Evolutionary conservation across 805 yeast species (phyloP), one percentile per base, ranked within the genome.

Genomic region (Tetrapisispora iriomotensis): DNA sequence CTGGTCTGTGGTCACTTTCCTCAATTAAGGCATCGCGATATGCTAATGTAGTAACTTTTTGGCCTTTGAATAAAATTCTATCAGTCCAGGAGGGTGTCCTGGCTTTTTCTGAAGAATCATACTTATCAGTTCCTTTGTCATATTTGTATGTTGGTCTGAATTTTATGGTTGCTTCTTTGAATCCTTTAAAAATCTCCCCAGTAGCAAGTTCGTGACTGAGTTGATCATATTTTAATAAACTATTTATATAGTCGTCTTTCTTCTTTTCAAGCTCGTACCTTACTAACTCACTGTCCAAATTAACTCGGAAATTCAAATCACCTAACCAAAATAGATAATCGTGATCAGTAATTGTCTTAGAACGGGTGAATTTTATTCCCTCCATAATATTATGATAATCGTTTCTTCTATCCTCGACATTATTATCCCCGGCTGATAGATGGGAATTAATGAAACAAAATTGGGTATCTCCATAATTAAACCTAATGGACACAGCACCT

Each of bases 41-140:
- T 40, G 75, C 75, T 43, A 77, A 53, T 35, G 85, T 90, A 28
- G 66, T 61, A 28, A 86, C 51, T 18, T 62, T 62, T 4, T 66
- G 57, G 29, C 92, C 86, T 44, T 71, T 67, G 49, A 70, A 79
- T 34, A 90, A 62, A 36, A 85, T 79, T 51, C 98, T 68, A 60
- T 90, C 98, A 0, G 97, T 90, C 96, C 97, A 90, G 0, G 96
- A 81, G 1, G 98, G 98, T 5, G 84, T 79, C 49, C 98, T 71
- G 45, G 81, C 90, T 56, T 90, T 90, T 50, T 90, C 98, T 8
- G 94, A 81, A 1, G 92, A 72, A 59, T 90, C 97, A 58, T 88
- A 92, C 15, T 59, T 64, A 36, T 74, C 70, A 0, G 94, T 81
- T 2, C 90, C 92, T 46, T 82, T 81, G 56, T 90, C 95, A 60